Base-by-base conservation (phyloP, 106 monocot species). In the Acorus calamus region DNA sequence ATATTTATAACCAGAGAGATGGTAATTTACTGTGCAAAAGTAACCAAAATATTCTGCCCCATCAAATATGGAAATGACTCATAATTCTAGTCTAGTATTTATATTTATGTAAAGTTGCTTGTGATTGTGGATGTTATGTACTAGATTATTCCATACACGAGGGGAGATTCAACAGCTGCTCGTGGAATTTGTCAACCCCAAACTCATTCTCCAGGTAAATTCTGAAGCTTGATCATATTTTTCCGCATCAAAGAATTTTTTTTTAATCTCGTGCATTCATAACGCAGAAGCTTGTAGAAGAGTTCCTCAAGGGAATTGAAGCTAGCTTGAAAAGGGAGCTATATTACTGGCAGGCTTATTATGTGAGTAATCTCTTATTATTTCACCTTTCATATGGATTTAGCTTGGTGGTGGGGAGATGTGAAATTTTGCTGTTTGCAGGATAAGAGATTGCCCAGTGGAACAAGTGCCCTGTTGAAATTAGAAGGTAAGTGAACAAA, bases 291-390 rank as follows among this genome's bases (percentile, higher is more conserved):
- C 71, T 80, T 13, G 80, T 75, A 43, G 80, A 80, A 51, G 62
- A 71, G 4, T 80, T 80, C 48, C 75, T 80, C 46, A 76, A 71
- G 59, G 66, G 71, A 62, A 63, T 76, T 50, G 67, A 76, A 75
- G 42, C 62, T 11, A 46, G 57, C 45, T 42, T 76, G 2, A 80
- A 71, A 71, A 62, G 80, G 44, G 75, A 76, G 44, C 62, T 80
- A 52, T 80, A 80, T 71, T 80, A 80, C 56, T 76, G 80, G 80
- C 75, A 75, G 75, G 66, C 70, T 56, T 76, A 76, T 50, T 80
- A 76, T 71, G 80, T 80, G 66, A 80, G 80, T 67, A 65, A 52
- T 66, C 47, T 5, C 12, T 59, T 74, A 28, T 28, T 28, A 28
- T 0, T 28, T 28, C 28, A 28, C 28, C 28, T 28, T 28, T 28